phyloP scores from a whole-genome alignment of 768 basidiomycete species.

The Mycena indigotica region DNA sequence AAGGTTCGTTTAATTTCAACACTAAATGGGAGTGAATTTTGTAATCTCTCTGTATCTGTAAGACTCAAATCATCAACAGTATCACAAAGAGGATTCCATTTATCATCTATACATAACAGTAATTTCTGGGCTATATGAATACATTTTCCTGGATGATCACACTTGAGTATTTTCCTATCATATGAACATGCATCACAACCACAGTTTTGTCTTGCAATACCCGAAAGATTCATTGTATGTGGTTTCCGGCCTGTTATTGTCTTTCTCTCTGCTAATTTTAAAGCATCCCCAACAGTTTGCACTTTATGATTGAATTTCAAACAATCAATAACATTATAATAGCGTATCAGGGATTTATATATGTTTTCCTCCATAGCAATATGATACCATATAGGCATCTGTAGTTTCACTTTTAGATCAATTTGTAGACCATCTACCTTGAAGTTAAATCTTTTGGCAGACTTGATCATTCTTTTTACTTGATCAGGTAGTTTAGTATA shows the following conservation, averaged over 20 bases:
- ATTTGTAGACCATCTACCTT: not conserved
- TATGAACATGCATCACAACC: not conserved
- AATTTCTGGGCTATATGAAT: slow-evolving; percentile 5
- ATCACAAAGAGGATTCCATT: slow-evolving; percentile 1
- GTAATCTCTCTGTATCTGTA: not conserved
- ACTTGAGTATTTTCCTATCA: not conserved
- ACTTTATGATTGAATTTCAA: not conserved
- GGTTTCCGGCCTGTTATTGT: not conserved
- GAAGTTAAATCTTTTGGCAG: slow-evolving; percentile 1
- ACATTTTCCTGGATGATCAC: slow-evolving; percentile 1
- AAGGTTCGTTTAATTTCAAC: not conserved
- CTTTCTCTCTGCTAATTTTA: not conserved
- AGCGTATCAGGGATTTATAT: not conserved
- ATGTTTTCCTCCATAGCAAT: not conserved
- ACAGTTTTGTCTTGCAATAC: slow-evolving; percentile 3
- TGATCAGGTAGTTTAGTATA: not conserved
- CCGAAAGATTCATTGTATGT: slow-evolving; percentile 3
- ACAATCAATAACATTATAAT: not conserved
- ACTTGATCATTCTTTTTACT: not conserved
- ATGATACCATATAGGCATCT: slow-evolving; percentile 6
- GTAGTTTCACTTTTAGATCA: not conserved
- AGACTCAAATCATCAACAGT: not conserved
- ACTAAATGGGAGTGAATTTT: not conserved
- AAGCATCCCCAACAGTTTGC: not conserved
- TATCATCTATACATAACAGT: not conserved